Base-by-base conservation (phyloP, 306 rosid genomes). In the Gynostemma pentaphyllum region DNA sequence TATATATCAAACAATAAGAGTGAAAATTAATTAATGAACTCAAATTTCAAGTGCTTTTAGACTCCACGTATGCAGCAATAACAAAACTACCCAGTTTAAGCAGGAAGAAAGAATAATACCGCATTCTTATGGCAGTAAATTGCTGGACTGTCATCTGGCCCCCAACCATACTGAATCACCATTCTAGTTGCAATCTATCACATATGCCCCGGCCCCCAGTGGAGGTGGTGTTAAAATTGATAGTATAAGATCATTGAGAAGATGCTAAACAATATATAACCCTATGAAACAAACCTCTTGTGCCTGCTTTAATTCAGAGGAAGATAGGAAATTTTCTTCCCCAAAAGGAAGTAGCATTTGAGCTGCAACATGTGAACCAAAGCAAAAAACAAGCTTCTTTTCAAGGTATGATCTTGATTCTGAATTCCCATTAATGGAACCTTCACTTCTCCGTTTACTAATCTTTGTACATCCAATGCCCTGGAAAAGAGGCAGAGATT, bases 101-200 rank as follows among this genome's bases (percentile, higher is more conserved):
- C 56, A 26, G 49, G 66, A 64, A 77, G 73, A 73, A 54, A 81
- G 67, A 73, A 59, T 71, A 64, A 76, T 92, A 92, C 96, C 88
- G 95, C 88, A 79, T 82, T 82, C 59, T 50, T 79, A 42, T 69
- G 76, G 82, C 87, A 81, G 79, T 92, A 92, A 61, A 92, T 79
- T 70, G 98, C 96, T 64, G 98, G 94, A 82, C 83, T 88, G 75
- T 92, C 96, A 86, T 92, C 96, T 50, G 96, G 98, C 39, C 96
- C 98, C 98, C 98, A 92, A 3, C 98, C 98, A 80, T 88, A 88
- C 66, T 92, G 90, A 80, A 92, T 78, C 72, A 92, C 98, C 98
- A 88, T 92, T 65, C 87, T 76, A 24, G 98, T 92, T 62, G 98
- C 96, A 54, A 92, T 88, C 98, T 92, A 91, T 80, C 67, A 57